Base-by-base conservation (phyloP, 495 filamentous ascomycete species). In the Penicillium daleae region DNA sequence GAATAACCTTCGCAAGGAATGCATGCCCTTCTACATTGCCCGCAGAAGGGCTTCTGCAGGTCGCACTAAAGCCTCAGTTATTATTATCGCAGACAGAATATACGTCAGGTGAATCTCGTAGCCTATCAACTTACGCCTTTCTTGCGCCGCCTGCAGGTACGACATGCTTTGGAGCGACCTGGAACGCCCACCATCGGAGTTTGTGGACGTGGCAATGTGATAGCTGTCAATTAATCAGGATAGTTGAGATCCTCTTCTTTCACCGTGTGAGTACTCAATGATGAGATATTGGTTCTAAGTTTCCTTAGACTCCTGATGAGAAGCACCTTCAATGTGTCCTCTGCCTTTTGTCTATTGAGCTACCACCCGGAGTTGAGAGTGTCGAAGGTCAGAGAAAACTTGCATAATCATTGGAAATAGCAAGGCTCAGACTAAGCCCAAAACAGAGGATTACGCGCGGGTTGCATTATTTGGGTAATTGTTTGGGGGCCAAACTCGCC, bases 111-210 rank as follows among this genome's bases (percentile, higher is more conserved):
- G n/a, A 15, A 37, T 3, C 29, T 7, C 1, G 2, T 2, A 15
- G 24, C 48, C 19, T 31, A 17, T 26, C 24, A 29, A 63, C 61
- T 58, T 58, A 63, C 61, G 17, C 61, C 61, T 44, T 63, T 63
- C 49, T 63, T 63, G 22, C 61, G 61, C 37, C 61, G 32, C 21
- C 37, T 63, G 46, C 61, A 63, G 22, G 56, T 58, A 27, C 54
- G 54, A 21, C 61, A 63, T 24, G 24, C 54, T 35, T 63, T 52
- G 17, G 61, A 63, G 26, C 61, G 54, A 21, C 61, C 61, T 12
- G 61, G 61, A 17, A 58, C 46, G 12, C 54, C 61, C 9, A 52
- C 61, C 61, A 63, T 63, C 15, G 52, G 52, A n/a, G n/a, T n/a
- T n/a, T n/a, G n/a, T n/a, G n/a, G n/a, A n/a, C n/a, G n/a, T n/a